Evolutionary conservation across 148 eudicot species (phyloP).

Genomic region (Vaccinium macrocarpon): DNA sequence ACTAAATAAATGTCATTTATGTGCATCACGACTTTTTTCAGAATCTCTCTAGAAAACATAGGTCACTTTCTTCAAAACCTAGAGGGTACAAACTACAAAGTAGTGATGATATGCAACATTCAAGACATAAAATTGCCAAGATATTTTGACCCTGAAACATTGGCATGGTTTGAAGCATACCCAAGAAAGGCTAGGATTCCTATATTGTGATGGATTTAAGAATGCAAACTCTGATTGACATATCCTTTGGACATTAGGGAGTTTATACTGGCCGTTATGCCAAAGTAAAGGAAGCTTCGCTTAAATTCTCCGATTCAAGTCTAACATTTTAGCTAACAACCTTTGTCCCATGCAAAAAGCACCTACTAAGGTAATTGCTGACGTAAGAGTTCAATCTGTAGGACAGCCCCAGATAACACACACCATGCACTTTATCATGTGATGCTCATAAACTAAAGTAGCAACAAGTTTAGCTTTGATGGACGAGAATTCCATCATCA

Average conservation of each 20-base stretch:
- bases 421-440: neutral
- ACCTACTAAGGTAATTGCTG: neutral
- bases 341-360: neutral
- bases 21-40: neutral
- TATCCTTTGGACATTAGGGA: neutral
- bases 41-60: neutral
- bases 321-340: neutral
- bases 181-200: neutral
- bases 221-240: neutral
- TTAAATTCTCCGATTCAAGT: neutral
- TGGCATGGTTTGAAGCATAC: neutral
- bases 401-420: neutral
- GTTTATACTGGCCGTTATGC: neutral
- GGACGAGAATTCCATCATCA: neutral
- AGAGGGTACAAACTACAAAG: neutral
- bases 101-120: neutral
- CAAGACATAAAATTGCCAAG: neutral
- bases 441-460: neutral
- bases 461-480: neutral
- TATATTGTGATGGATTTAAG: neutral
- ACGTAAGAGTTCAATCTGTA: neutral
- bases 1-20: neutral
- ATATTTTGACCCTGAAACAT: neutral
- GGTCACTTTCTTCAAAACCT: neutral
- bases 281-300: neutral